A percentile compares a stretch with the other conserved stretches of the same genome.
Evolutionary conservation across 805 yeast species (phyloP).

Genomic region (Saturnispora silvae): DNA sequence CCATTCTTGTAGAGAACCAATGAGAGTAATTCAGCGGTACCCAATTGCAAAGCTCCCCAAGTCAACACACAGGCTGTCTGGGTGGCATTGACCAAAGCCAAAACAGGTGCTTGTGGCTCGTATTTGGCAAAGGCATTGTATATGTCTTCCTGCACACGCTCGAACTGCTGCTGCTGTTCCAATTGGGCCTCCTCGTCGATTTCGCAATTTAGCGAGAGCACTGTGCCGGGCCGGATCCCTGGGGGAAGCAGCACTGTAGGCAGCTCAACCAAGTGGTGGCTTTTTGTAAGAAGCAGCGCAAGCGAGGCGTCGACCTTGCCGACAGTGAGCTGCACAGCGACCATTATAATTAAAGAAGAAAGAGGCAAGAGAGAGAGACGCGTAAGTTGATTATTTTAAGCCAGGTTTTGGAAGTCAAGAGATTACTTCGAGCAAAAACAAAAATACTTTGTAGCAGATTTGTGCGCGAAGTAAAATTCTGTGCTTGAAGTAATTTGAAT

Average conservation of each 20-base stretch:
- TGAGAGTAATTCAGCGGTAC: constrained; percentile 70
- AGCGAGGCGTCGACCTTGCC: constrained; percentile 94
- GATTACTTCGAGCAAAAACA: too few species aligned
- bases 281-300: constrained; percentile 75
- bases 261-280: constrained; percentile 90
- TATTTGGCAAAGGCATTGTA: constrained; percentile 59
- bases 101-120: constrained; percentile 60
- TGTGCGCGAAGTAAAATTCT: too few species aligned
- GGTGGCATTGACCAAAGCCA: constrained; percentile 67
- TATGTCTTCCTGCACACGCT: constrained; percentile 61
- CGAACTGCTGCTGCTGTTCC: constrained; percentile 48
- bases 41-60: constrained; percentile 83
- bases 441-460: too few species aligned
- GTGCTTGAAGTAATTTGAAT: too few species aligned
- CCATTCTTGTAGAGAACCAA: constrained; percentile 70
- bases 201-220: constrained; percentile 76
- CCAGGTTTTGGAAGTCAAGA: too few species aligned
- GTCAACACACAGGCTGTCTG: constrained; percentile 92
- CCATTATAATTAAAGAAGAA: constrained; percentile 20
- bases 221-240: constrained; percentile 85
- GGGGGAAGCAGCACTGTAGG: constrained; percentile 91
- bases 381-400: background rate
- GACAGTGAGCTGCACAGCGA: constrained; percentile 85
- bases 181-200: constrained; percentile 60
- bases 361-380: too few species aligned